These are phyloP conservation scores for Aspergillus sp. DNA, from an alignment of 2,329 filamentous ascomycete genomes.

Conservation along the genomic window DNA sequence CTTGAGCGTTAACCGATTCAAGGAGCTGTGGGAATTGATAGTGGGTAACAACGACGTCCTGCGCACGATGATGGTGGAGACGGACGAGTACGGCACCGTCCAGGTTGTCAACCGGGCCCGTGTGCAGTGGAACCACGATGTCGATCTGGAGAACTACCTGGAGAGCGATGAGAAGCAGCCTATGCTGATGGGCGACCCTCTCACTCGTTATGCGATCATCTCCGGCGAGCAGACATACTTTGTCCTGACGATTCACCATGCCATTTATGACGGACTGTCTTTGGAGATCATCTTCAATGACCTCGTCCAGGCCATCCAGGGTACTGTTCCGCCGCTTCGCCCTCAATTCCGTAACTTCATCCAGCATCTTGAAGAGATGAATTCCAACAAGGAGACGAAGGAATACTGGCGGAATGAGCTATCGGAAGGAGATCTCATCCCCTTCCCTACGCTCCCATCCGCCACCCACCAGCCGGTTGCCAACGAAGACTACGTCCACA, in stretches of 20 bases:
- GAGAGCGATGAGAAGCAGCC: conserved; percentile 12
- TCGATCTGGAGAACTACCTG: conserved; percentile 13
- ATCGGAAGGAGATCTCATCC: conserved; percentile 37
- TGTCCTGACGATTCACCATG: conserved; percentile 46
- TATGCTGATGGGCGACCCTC: conserved; percentile 19
- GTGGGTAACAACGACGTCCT: conserved; percentile 37
- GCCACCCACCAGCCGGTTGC: conserved; percentile 25
- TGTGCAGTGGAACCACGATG: conserved; percentile 20
- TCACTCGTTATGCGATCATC: conserved; percentile 18
- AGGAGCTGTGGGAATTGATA: conserved; percentile 36
- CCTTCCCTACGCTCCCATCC: conserved; percentile 40
- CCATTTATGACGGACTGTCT: conserved; percentile 42
- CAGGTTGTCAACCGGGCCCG: conserved; percentile 26
- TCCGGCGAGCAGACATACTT: conserved; percentile 25
- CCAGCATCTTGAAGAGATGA: conserved; percentile 39
- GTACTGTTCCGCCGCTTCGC: conserved; percentile 14
- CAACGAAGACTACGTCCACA: conserved; percentile 3
- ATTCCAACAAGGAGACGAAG: conserved; percentile 32
- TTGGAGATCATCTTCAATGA: conserved; percentile 12
- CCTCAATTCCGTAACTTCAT: conserved; percentile 36
- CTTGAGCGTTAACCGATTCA: conserved; percentile 34
- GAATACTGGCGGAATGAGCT: conserved; percentile 46
- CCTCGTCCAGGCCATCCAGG: conserved; percentile 7
- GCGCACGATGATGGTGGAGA: conserved; percentile 35
- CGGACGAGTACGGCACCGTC: conserved; percentile 13